Base-by-base conservation (phyloP, 345 rosid genomes). In the Bretschneidera sinensis region DNA sequence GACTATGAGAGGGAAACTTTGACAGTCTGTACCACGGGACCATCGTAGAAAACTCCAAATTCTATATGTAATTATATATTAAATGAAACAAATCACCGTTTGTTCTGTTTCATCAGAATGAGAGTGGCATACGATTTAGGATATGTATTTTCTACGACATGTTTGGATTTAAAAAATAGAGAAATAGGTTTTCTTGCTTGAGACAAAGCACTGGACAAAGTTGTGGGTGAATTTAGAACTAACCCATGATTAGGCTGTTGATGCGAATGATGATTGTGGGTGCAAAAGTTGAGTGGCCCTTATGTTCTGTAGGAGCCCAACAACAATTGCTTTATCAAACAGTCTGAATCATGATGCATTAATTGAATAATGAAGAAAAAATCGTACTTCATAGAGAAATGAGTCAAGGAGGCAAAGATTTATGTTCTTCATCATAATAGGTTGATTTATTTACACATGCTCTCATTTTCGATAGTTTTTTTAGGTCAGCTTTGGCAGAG, bases 11-110 rank as follows among this genome's bases (percentile, higher is more conserved):
- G n/a, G n/a, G n/a, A n/a, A n/a, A n/a, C n/a, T n/a, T n/a, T n/a
- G n/a, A 83, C 85, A 78, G 78, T 48, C 80, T 82, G 84, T 72
- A 63, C 57, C 15, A 52, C 64, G 80, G 88, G 81, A 73, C 79
- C 84, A 76, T 67, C 54, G 18, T n/a, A 64, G 66, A 74, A 78
- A 67, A 66, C 45, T 66, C 79, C 82, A 83, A 81, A 67, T 23
- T 66, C 24, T 56, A 63, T 45, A 18, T 55, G 20, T 9, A 21
- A 21, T 67, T 63, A 59, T 24, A 20, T 65, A 67, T 60, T 48
- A 56, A 35, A 65, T 49, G 59, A 56, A 66, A 56, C 60, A 58
- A 67, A 31, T 61, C n/a, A 43, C 55, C 48, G 64, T 50, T 69
- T 69, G 66, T 57, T 65, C 62, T 73, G 77, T 66, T 72, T 67